These are phyloP conservation scores for Debaryomyces maramus DNA, from an alignment of 805 yeast genomes.

Conservation along the genomic window DNA sequence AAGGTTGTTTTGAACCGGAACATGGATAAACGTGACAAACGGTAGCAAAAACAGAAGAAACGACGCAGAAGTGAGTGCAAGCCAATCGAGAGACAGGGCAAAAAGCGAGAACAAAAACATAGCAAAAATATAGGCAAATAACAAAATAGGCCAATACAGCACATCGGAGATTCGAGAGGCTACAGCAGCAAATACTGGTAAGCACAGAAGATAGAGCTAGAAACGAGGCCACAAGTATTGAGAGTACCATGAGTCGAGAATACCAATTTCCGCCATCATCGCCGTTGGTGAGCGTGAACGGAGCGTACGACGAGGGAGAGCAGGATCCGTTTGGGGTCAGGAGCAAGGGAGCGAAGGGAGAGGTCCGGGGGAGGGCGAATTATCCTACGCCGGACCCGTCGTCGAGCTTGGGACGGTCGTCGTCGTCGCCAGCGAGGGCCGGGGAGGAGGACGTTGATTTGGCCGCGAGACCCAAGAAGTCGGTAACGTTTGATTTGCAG, in stretches of 20 bases:
- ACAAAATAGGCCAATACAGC: too few species aligned
- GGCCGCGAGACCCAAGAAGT: slow-evolving; percentile 7
- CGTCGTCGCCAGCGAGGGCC: slow-evolving; percentile 39
- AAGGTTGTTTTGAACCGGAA: too few species aligned
- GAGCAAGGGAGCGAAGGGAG: slow-evolving; percentile 1
- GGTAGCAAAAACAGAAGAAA: too few species aligned
- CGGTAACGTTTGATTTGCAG: slow-evolving; percentile 11
- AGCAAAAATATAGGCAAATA: too few species aligned
- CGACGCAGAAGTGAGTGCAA: too few species aligned
- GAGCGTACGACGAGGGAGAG: slow-evolving; percentile 11
- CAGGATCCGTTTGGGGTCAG: slow-evolving; percentile 11
- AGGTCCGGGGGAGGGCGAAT: slow-evolving; percentile 16
- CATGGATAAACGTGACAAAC: too few species aligned
- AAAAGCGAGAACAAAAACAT: too few species aligned
- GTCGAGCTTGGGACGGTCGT: slow-evolving; percentile 40
- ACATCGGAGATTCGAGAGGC: too few species aligned
- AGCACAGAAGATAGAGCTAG: too few species aligned
- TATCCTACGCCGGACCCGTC: slow-evolving; percentile 80
- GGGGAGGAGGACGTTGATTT: slow-evolving; percentile 2
- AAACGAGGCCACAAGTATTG: too few species aligned
- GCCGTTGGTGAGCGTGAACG: slow-evolving; percentile 38
- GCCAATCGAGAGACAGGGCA: too few species aligned
- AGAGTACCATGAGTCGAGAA: slow-evolving; percentile 5
- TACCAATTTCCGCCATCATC: slow-evolving; percentile 55
- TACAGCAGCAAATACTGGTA: too few species aligned